Evolutionary conservation across 2,329 filamentous ascomycete species (phyloP).

Genomic region (Sarocladium kiliense): DNA sequence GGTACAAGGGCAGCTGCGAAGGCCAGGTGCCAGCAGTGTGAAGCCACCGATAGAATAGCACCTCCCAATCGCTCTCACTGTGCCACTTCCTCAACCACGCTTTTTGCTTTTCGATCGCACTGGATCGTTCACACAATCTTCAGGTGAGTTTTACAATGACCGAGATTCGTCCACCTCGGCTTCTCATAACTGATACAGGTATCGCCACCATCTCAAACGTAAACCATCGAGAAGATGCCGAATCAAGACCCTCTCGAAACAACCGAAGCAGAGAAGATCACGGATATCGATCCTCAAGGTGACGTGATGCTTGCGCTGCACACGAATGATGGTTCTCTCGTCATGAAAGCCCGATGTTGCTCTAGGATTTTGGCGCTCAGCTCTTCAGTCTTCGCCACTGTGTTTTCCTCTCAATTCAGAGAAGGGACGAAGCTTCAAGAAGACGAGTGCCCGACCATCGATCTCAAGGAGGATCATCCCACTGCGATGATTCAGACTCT

Average conservation of each 20-base stretch:
- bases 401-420: background rate
- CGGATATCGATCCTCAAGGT: background rate
- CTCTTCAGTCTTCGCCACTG: background rate
- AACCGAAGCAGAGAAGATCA: background rate
- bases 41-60: no score
- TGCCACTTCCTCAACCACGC: no score
- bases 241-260: background rate
- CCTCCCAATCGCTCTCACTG: no score
- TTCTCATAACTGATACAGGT: no score
- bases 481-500: background rate
- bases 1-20: no score
- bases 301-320: background rate
- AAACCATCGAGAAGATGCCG: no score
- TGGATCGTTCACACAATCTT: no score
- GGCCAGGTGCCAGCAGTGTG: no score
- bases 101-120: no score
- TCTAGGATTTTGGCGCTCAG: background rate
- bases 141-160: no score
- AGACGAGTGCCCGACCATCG: background rate
- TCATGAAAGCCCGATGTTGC: background rate
- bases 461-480: background rate
- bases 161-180: no score
- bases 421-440: background rate
- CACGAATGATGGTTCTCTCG: background rate
- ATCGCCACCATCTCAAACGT: no score